Evolutionary conservation across 257 asterid genomes (phyloP).

Genomic region (Thymus quinquecostatus): DNA sequence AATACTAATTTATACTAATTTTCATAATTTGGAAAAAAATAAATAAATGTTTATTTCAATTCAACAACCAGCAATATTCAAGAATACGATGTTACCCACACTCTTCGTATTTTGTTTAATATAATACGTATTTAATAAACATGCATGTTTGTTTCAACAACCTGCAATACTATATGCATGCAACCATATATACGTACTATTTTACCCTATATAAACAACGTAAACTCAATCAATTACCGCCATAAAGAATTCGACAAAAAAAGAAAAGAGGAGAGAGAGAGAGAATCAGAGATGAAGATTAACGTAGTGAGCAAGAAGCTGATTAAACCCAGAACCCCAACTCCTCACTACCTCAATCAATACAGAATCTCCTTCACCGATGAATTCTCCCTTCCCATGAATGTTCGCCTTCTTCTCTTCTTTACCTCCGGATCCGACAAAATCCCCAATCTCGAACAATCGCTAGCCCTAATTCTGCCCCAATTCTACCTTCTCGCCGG

Average conservation of each 20-base stretch:
- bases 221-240: background rate
- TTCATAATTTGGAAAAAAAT: too few species aligned
- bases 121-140: too few species aligned
- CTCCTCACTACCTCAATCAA: constrained; percentile 7
- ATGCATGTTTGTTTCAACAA: too few species aligned
- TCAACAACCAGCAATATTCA: too few species aligned
- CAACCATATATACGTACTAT: too few species aligned
- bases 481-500: constrained; percentile 37
- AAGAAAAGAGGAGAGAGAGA: background rate
- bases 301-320: constrained; percentile 23
- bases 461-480: constrained; percentile 20
- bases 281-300: constrained; percentile 9
- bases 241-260: background rate
- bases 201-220: too few species aligned
- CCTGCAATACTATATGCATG: too few species aligned
- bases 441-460: constrained; percentile 4
- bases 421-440: background rate
- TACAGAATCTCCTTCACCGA: constrained; percentile 19
- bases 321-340: constrained; percentile 21
- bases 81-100: too few species aligned
- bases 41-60: too few species aligned
- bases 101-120: too few species aligned
- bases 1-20: too few species aligned
- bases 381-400: constrained; percentile 20
- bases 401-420: constrained; percentile 17